Base-by-base conservation (phyloP, 306 rosid genomes). In the Malus asiatica region DNA sequence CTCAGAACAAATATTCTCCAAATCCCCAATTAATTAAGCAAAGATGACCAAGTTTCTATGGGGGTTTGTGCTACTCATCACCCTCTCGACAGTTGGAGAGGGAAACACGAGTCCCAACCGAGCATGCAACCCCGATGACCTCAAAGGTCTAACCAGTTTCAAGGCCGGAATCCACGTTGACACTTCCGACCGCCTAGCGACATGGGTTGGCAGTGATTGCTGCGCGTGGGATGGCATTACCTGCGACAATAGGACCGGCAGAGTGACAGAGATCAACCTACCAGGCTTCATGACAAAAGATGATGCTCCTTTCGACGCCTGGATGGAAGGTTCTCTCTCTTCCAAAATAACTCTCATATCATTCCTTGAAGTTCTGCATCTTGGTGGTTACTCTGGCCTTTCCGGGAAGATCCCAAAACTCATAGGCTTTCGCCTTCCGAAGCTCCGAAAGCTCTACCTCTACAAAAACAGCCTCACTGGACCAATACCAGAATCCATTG, bases 141-240 rank as follows among this genome's bases (percentile, higher is more conserved):
- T 86, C 79, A 76, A 84, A 76, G 93, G 84, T 52, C 84, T 92
- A 70, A 76, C 77, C 29, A 76, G 84, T 68, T 92, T 92, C 89
- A 90, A 87, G 82, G 76, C 73, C 68, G 90, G 80, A 25, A 83
- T 92, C 73, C 85, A 68, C 13, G 73, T 68, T 4, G 97, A 92
- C 71, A 76, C 89, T 35, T 88, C 93, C 23, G 92, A 86, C 23
- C 81, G 90, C 19, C 57, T 92, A 44, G 81, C 74, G 1, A 83
- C 69, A 70, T 92, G 96, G 96, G 68, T 77, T 38, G 92, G 86
- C 19, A 59, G 27, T 8, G 83, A 44, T 29, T 90, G 93, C 55
- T 92, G 92, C 73, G 75, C 73, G 1, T 88, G 97, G 97, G 85
- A 87, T 77, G 96, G 93, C 25, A 72, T 92, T 73, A 70, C 84